Evolutionary conservation across 176 grass and related monocot genomes (phyloP), one percentile per base, ranked within the genome.

Genomic region (Neostapfia colusana): DNA sequence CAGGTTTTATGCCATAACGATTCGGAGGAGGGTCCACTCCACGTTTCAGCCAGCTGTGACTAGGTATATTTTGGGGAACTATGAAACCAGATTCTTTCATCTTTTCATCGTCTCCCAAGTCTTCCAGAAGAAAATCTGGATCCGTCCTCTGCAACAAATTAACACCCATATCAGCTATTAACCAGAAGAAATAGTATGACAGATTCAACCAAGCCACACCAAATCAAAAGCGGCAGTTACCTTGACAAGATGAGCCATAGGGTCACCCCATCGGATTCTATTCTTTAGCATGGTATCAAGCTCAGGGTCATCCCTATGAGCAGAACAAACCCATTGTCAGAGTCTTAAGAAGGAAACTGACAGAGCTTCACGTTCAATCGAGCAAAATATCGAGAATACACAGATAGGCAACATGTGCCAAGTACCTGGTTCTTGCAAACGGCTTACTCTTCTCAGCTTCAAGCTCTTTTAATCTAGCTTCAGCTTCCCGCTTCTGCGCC

Each of bases 81-180:
- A 94, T 92, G 79, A 98, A 98, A 0, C 95, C 95, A 40, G 95
- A 98, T 69, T 94, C 95, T 85, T 94, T 94, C 95, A 98, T 98
- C 40, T 89, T 89, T 68, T 94, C 89, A 82, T 94, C 73, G 26
- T 89, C 91, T 67, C 95, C 87, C 71, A 98, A 89, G 87, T 98
- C 91, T 69, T 92, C 89, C 16, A 93, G 73, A 50, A 78, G 65
- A 71, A 63, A 64, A 0, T 92, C 89, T 50, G 75, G 55, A 78
- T 88, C 81, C 63, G 89, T 93, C 36, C 40, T 34, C 89, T 90
- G 56, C 49, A 84, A 75, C 27, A 28, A 31, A 83, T 89, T 70
- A 83, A 46, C 40, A 82, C 70, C 3, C 13, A 82, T 27, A 72
- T 76, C 38, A 75, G 8, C 18, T 10, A 53, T 69, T 82, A 50